Evolutionary conservation across 768 basidiomycete genomes (phyloP).

Genomic region (Boletus rubroflammeus): DNA sequence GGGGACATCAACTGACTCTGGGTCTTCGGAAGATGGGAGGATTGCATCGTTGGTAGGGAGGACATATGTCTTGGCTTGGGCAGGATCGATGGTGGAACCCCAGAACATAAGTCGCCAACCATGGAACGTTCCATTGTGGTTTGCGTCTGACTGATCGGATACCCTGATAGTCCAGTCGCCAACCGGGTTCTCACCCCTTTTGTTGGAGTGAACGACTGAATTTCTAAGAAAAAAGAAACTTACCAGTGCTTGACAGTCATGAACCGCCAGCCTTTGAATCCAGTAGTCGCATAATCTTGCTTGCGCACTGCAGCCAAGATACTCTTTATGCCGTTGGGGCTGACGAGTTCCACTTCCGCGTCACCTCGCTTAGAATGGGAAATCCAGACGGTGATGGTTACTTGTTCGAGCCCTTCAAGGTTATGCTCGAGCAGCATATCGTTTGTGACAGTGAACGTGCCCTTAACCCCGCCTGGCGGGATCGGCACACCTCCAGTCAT

Average conservation of each 20-base stretch:
- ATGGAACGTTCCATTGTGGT: constrained; percentile 64
- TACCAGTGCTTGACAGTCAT: constrained; percentile 99
- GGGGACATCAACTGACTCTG: constrained; percentile 38
- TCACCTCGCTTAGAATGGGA: constrained; percentile 84
- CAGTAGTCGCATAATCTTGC: constrained; percentile 59
- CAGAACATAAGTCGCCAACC: constrained; percentile 93
- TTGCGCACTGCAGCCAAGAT: constrained; percentile 71
- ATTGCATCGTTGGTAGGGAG: constrained; percentile 51
- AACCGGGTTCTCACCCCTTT: constrained; percentile 88
- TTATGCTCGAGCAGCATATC: constrained; percentile 69
- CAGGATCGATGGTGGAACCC: constrained; percentile 80
- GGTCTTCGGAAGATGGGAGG: constrained; percentile 46
- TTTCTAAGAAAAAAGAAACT: constrained; percentile 9
- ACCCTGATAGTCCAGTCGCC: constrained; percentile 91
- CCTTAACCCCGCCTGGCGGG: constrained; percentile 56
- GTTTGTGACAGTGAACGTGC: constrained; percentile 61
- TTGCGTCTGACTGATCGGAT: constrained; percentile 66
- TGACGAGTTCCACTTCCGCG: constrained; percentile 84
- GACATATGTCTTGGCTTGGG: constrained; percentile 58
- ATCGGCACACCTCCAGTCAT: constrained; percentile 69
- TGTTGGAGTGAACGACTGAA: constrained; percentile 11
- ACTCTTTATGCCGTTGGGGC: constrained; percentile 83
- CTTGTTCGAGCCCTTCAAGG: constrained; percentile 85
- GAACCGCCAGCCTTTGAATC: constrained; percentile 96
- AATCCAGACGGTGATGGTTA: constrained; percentile 92